These are phyloP conservation scores for Trichoderma gracile DNA, from an alignment of 2,329 filamentous ascomycete genomes.

Conservation along the genomic window DNA sequence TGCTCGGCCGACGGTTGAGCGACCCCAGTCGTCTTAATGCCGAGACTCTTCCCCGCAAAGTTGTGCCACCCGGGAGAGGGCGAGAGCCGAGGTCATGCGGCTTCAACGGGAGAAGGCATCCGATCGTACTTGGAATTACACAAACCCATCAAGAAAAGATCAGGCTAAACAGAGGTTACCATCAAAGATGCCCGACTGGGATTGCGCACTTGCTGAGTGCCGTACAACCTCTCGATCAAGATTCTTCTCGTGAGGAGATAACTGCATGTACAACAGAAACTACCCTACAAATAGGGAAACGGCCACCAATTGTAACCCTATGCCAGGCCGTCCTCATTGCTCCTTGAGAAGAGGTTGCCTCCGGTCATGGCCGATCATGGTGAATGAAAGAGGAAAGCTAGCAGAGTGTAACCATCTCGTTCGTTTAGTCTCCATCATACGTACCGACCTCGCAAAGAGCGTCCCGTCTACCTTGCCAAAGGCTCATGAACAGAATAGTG, in stretches of 20 bases:
- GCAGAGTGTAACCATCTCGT: too few species aligned
- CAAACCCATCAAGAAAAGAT: neutral
- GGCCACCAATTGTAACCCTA: too few species aligned
- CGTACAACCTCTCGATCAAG: neutral
- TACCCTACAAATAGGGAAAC: neutral
- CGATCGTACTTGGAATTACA: neutral
- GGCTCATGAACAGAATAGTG: conserved; percentile 1
- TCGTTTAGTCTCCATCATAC: too few species aligned
- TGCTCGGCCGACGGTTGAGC: conserved; percentile 2
- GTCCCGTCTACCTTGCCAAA: neutral
- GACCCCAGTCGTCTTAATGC: conserved; percentile 1
- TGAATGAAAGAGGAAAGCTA: too few species aligned
- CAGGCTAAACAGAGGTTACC: neutral
- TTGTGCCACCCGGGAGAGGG: neutral
- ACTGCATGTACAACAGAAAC: neutral
- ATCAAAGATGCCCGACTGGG: fast-evolving
- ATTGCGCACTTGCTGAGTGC: fast-evolving
- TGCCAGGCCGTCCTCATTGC: too few species aligned
- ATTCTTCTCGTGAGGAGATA: neutral
- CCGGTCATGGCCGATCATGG: too few species aligned
- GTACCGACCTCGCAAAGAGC: too few species aligned
- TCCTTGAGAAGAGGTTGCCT: too few species aligned
- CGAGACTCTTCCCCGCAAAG: neutral
- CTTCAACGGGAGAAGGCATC: neutral
- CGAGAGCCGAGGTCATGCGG: neutral